Evolutionary conservation across 192 early-diverging fungal species (phyloP).

Genomic region (Coemansia sp.): DNA sequence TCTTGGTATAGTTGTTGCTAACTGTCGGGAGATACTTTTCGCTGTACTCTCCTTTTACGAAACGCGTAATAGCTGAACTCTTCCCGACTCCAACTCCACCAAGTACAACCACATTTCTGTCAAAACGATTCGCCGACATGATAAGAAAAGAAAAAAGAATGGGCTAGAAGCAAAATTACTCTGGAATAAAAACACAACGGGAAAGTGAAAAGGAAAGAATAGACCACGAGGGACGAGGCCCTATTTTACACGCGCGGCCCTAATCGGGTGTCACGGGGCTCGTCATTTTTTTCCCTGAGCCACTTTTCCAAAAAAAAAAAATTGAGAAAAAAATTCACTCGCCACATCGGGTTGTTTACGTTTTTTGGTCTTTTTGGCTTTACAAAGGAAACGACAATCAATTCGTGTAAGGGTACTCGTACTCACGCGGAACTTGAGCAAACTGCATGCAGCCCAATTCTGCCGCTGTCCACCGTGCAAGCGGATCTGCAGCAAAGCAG

Average conservation of each 20-base stretch:
- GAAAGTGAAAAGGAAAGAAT: not conserved
- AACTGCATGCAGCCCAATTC: conserved; percentile 73
- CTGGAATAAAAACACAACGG: not conserved
- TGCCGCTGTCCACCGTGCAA: conserved; percentile 72
- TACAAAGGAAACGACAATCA: not conserved
- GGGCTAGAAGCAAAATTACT: not conserved
- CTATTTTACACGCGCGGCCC: not conserved
- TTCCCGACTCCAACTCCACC: conserved; percentile 58
- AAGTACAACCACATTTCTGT: conserved; percentile 44
- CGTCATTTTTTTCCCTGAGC: not conserved
- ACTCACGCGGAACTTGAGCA: conserved; percentile 52
- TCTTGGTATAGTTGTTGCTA: conserved; percentile 87
- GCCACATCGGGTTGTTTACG: not conserved
- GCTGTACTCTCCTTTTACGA: conserved; percentile 87
- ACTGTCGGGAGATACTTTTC: conserved; percentile 96
- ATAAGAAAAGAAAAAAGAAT: conserved; percentile 9
- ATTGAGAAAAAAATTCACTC: not conserved
- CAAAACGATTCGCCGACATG: conserved; percentile 26
- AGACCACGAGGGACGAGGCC: conserved; percentile 1
- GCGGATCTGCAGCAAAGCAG: conserved; percentile 80
- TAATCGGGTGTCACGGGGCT: not conserved
- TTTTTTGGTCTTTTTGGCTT: not conserved
- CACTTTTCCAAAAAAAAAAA: not conserved
- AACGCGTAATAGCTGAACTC: conserved; percentile 90
- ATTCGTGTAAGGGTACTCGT: conserved; percentile 37